A percentile compares a stretch with the other conserved stretches of the same genome.
Evolutionary conservation across 2,329 filamentous ascomycete genomes (phyloP).

Genomic region (Ampelomyces quisqualis): DNA sequence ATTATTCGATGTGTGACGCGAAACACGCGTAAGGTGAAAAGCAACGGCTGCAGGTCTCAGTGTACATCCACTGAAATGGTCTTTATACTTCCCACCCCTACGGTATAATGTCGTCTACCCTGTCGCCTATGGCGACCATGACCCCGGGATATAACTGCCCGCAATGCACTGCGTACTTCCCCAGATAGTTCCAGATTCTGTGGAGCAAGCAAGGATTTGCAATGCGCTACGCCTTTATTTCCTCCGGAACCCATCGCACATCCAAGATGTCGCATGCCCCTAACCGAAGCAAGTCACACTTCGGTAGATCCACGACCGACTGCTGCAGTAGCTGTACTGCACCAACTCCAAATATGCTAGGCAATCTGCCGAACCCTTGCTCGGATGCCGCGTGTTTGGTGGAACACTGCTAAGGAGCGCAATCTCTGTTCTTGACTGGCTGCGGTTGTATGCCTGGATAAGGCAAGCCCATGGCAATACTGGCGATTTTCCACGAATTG

Average conservation of each 20-base stretch:
- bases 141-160: constrained; percentile 6
- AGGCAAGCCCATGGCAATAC: constrained; percentile 1
- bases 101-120: constrained; percentile 1
- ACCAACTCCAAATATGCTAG: constrained; percentile 1
- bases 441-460: constrained; percentile 4
- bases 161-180: constrained; percentile 10
- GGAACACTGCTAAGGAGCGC: neutral
- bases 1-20: constrained; percentile 5
- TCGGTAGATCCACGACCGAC: constrained; percentile 19
- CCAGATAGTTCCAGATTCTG: constrained; percentile 16
- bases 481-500: constrained; percentile 12
- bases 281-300: constrained; percentile 11
- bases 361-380: neutral
- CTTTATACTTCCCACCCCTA: constrained; percentile 23
- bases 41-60: neutral
- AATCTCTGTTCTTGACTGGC: neutral
- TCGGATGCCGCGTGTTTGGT: neutral
- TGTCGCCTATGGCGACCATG: constrained; percentile 6
- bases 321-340: too few relatives aligned
- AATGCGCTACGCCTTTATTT: constrained; percentile 15
- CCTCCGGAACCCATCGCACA: constrained; percentile 10
- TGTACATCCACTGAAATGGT: constrained; percentile 6
- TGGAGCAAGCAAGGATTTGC: constrained; percentile 19
- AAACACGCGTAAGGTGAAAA: constrained; percentile 4
- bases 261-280: constrained; percentile 9